These are phyloP conservation scores for Athelia psychrophila DNA, from an alignment of 1,284 basidiomycete genomes.

Conservation along the genomic window DNA sequence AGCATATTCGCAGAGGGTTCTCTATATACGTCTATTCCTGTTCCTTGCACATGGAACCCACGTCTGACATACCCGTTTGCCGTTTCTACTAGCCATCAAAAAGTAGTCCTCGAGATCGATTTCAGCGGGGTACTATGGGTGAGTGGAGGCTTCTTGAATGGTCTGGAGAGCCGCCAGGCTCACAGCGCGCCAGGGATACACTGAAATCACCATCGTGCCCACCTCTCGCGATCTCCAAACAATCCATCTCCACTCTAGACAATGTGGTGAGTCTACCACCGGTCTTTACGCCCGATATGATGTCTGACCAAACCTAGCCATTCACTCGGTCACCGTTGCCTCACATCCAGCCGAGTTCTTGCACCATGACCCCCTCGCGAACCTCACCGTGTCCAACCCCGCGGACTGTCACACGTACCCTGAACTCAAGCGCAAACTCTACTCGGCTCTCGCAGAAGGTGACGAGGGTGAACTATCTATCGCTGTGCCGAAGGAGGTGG, in stretches of 20 bases:
- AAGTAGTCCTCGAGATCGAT: constrained; percentile 87
- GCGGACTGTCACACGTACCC: constrained; percentile 89
- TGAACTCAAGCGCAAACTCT: constrained; percentile 91
- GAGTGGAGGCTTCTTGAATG: constrained; percentile 21
- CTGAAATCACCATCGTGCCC: constrained; percentile 86
- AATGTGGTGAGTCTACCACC: constrained; percentile 62
- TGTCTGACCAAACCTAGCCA: constrained; percentile 42
- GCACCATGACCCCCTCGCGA: constrained; percentile 74
- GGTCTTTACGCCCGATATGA: constrained; percentile 8
- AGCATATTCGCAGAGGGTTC: constrained; percentile 76
- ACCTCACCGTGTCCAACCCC: constrained; percentile 66
- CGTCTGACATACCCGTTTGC: constrained; percentile 43
- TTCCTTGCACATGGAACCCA: constrained; percentile 5
- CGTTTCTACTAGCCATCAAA: constrained; percentile 87
- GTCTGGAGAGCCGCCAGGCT: constrained; percentile 6
- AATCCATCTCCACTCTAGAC: constrained; percentile 82
- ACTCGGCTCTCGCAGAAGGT: constrained; percentile 85
- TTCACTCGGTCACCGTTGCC: constrained; percentile 72
- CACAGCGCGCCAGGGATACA: constrained; percentile 67
- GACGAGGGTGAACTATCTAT: constrained; percentile 96
- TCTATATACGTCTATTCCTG: constrained; percentile 69
- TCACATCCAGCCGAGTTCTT: constrained; percentile 71
- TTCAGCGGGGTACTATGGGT: constrained; percentile 81
- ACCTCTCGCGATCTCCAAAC: constrained; percentile 73
- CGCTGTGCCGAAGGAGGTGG: constrained; percentile 80